Evolutionary conservation across 805 yeast genomes (phyloP).

Genomic region (Komagataella phaffii): DNA sequence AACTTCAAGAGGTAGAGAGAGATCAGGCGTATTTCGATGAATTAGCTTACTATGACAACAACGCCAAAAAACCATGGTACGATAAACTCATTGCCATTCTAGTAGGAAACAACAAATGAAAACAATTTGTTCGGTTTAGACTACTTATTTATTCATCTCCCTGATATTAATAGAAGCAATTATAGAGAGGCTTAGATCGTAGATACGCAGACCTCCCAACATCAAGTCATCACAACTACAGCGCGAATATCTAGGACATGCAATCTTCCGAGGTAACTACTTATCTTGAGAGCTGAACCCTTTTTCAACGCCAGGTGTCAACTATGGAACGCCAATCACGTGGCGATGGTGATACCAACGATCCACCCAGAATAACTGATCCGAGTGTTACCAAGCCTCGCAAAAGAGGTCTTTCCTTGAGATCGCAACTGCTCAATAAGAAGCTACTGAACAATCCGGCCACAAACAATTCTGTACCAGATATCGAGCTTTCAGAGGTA

Average conservation of each 20-base stretch:
- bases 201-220: background rate
- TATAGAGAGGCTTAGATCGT: background rate
- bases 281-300: background rate
- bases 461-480: slow-evolving; percentile 8
- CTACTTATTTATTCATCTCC: background rate
- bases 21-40: background rate
- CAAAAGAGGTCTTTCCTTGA: slow-evolving; percentile 51
- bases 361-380: background rate
- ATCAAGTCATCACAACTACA: background rate
- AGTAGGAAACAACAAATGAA: background rate
- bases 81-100: background rate
- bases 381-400: slow-evolving; percentile 22
- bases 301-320: background rate
- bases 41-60: background rate
- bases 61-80: background rate
- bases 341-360: background rate
- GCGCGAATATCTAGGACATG: background rate
- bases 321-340: background rate
- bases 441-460: slow-evolving; percentile 11
- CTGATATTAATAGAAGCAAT: background rate
- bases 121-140: background rate
- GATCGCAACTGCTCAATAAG: slow-evolving; percentile 52
- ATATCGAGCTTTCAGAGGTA: slow-evolving; percentile 19
- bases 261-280: background rate
- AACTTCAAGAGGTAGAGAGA: slow-evolving; percentile 38